phyloP scores from a whole-genome alignment of 2,329 filamentous ascomycete genomes.

The Pseudogymnoascus sp. region DNA sequence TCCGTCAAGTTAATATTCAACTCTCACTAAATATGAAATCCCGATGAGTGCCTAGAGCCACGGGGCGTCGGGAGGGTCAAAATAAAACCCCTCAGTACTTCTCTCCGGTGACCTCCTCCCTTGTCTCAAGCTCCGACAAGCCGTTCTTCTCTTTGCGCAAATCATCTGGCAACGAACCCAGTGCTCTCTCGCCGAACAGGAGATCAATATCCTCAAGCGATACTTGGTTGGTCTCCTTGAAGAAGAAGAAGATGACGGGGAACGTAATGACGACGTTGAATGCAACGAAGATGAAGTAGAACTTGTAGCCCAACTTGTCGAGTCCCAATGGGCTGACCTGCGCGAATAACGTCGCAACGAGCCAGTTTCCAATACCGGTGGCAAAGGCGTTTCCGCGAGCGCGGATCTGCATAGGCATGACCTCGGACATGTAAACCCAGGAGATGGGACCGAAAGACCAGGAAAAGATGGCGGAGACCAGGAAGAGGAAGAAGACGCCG shows the following conservation, averaged over 20 bases:
- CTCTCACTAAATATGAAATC: slow-evolving; percentile 1
- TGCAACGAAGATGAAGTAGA: slow-evolving; percentile 49
- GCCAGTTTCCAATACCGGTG: slow-evolving; percentile 49
- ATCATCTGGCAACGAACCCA: slow-evolving; percentile 37
- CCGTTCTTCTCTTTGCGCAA: slow-evolving; percentile 24
- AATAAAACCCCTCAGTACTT: not conserved
- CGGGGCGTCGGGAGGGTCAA: not conserved
- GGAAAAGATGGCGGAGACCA: slow-evolving; percentile 50
- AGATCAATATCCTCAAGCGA: slow-evolving; percentile 50
- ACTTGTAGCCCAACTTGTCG: slow-evolving; percentile 40
- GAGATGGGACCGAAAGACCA: slow-evolving; percentile 49
- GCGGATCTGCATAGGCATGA: slow-evolving; percentile 58
- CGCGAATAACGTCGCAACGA: slow-evolving; percentile 49
- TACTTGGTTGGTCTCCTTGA: slow-evolving; percentile 43
- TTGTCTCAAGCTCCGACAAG: not conserved
- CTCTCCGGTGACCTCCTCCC: not conserved
- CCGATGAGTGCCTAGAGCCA: not conserved
- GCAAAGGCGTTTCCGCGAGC: slow-evolving; percentile 49
- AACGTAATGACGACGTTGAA: slow-evolving; percentile 33
- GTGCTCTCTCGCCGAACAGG: slow-evolving; percentile 43
- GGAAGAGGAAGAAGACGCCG: slow-evolving; percentile 58
- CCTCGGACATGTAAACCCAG: slow-evolving; percentile 59
- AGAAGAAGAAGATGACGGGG: slow-evolving; percentile 40
- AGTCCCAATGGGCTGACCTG: slow-evolving; percentile 48
- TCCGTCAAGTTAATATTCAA: not conserved